phyloP scores from a whole-genome alignment of 768 basidiomycete species.

The Asterophora parasitica region DNA sequence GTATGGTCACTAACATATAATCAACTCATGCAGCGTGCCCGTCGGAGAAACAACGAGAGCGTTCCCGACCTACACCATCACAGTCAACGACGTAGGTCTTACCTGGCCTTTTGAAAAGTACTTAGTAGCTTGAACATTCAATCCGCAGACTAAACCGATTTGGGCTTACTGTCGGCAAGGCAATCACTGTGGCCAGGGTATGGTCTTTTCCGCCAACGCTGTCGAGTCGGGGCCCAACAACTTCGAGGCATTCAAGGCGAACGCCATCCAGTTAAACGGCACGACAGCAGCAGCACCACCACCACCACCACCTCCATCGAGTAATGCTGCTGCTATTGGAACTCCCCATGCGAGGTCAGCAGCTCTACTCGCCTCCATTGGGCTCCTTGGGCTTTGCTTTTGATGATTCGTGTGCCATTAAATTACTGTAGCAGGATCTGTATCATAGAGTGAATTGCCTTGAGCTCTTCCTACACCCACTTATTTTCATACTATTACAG shows the following conservation, averaged over 20 bases:
- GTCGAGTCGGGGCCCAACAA: conserved; percentile 44
- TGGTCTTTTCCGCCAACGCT: conserved; percentile 59
- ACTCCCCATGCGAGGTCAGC: not conserved
- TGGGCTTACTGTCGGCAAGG: conserved; percentile 52
- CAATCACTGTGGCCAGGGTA: conserved; percentile 50
- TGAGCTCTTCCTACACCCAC: too few species aligned
- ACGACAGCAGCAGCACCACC: conserved; percentile 18
- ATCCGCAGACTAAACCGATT: conserved; percentile 45
- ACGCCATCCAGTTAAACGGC: conserved; percentile 41
- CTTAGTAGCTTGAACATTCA: conserved; percentile 4
- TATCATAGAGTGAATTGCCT: too few species aligned
- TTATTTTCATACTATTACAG: too few species aligned
- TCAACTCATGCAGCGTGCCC: conserved; percentile 34
- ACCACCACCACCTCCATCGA: conserved; percentile 14
- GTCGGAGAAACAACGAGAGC: conserved; percentile 36
- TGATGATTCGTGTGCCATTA: not conserved
- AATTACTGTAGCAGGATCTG: too few species aligned
- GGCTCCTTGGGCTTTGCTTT: not conserved
- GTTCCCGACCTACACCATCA: conserved; percentile 51
- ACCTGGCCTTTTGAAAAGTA: not conserved
- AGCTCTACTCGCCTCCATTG: not conserved
- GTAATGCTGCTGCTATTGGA: conserved; percentile 10
- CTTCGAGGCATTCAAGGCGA: conserved; percentile 47
- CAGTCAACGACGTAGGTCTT: conserved; percentile 45
- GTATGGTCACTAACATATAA: not conserved